Base-by-base conservation (phyloP, 2,329 filamentous ascomycete genomes). In the Neofusicoccum laricinum region DNA sequence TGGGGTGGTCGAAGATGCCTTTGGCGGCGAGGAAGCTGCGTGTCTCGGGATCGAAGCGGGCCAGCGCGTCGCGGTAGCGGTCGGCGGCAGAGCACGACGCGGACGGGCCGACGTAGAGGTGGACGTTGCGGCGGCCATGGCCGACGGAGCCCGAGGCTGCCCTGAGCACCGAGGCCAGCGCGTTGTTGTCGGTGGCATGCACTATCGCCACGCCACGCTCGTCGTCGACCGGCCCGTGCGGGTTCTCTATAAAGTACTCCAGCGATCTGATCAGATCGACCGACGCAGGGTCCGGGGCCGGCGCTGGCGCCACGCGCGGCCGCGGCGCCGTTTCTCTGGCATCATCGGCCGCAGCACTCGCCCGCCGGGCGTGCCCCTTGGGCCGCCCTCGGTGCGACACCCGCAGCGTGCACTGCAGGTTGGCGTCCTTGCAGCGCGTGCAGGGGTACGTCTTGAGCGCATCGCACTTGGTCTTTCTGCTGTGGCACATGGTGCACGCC, bases 171-270 rank as follows among this genome's bases (percentile, higher is more conserved):
- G 58, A 50, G 21, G 58, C 19, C 34, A 61, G 46, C 32, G 58
- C 58, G 7, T 32, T 61, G 58, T 61, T 61, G 45, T 61, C 36
- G 7, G 58, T 61, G 14, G 58, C 58, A 14, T 61, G 58, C 34
- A 61, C 58, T 5, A 61, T 38, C 3, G 58, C 58, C 4, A 49
- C 58, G 36, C 58, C 30, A 21, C 36, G 12, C n/a, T 50, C 45
- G 10, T 15, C 17, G 45, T 50, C 58, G n/a, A 61, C 34, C 3
- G 55, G 55, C 12, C 32, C 46, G 25, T 61, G 7, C 3, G 58
- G 58, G 34, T 61, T 50, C 10, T 61, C 58, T 30, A 61, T 38
- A 32, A 61, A 61, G 36, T 61, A 50, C 11, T 61, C 58, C 12
- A 61, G 46, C 5, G 58, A 61, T 19, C 58, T 7, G 34, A 61